These are phyloP conservation scores for Botrytis sinoallii DNA, from an alignment of 2,329 filamentous ascomycete species.

Conservation along the genomic window DNA sequence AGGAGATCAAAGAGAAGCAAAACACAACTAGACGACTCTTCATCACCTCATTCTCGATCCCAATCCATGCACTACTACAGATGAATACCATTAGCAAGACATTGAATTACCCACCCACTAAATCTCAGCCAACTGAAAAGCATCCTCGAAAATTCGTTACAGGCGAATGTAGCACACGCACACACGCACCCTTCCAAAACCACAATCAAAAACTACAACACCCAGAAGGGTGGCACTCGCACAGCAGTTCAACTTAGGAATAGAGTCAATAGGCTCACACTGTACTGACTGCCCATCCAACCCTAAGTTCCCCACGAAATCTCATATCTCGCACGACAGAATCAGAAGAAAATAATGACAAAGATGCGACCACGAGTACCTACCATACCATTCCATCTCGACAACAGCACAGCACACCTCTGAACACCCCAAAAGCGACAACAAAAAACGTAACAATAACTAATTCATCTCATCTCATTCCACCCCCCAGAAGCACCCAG, in stretches of 20 bases:
- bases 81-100: background rate
- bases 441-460: no score
- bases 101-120: background rate
- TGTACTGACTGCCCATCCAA: background rate
- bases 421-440: no score
- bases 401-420: no score
- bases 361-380: background rate
- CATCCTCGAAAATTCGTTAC: background rate
- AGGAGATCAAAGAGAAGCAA: background rate
- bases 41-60: background rate
- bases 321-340: background rate
- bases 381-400: background rate
- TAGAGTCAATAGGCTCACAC: background rate
- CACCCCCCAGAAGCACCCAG: background rate
- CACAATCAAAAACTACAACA: background rate
- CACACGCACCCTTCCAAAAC: background rate
- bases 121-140: background rate
- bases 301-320: background rate
- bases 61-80: fast-evolving
- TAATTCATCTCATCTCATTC: background rate
- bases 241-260: background rate
- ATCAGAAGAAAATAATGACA: background rate
- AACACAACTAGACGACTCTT: no score
- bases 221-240: background rate
- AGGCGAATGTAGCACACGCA: background rate